These are phyloP conservation scores for Pleurotus eryngii DNA, from an alignment of 768 basidiomycete species.

Conservation along the genomic window DNA sequence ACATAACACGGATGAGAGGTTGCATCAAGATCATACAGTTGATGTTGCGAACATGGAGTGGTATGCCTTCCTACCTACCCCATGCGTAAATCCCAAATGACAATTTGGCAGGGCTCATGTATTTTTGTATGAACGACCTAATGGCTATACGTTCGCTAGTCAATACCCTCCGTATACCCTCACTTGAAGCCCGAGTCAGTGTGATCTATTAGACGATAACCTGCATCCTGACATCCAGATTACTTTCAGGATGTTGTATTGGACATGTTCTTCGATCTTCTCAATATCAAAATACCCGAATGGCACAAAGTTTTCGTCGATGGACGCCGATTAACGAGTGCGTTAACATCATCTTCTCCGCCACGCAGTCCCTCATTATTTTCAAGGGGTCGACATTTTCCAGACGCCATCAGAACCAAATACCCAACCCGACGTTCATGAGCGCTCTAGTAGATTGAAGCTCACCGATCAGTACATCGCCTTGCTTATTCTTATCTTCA, in stretches of 20 bases:
- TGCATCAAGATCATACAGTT: conserved; percentile 75
- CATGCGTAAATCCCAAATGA: not conserved
- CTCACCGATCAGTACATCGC: conserved; percentile 92
- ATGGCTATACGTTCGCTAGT: conserved; percentile 81
- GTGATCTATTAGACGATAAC: not conserved
- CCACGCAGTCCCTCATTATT: not conserved
- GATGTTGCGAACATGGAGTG: conserved; percentile 91
- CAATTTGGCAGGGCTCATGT: conserved; percentile 66
- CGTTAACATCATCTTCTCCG: conserved; percentile 17
- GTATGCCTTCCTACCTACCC: conserved; percentile 39
- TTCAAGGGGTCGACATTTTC: conserved; percentile 65
- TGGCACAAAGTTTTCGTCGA: conserved; percentile 94
- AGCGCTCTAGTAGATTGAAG: conserved; percentile 59
- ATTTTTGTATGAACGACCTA: conserved; percentile 89
- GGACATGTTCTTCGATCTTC: conserved; percentile 90
- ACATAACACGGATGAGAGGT: conserved; percentile 76
- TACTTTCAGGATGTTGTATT: conserved; percentile 77
- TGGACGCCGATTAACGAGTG: conserved; percentile 84
- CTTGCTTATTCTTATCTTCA: conserved; percentile 77
- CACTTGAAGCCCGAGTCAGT: conserved; percentile 77
- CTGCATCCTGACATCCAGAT: not conserved
- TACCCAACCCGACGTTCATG: conserved; percentile 32
- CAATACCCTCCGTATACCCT: conserved; percentile 84
- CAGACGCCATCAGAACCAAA: conserved; percentile 36
- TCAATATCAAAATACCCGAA: conserved; percentile 88